Percentiles rank a stretch among this genome's conserved stretches.
These are phyloP conservation scores for Ascochyta viciae-villosae DNA, from an alignment of 2,329 filamentous ascomycete species.

Conservation along the genomic window DNA sequence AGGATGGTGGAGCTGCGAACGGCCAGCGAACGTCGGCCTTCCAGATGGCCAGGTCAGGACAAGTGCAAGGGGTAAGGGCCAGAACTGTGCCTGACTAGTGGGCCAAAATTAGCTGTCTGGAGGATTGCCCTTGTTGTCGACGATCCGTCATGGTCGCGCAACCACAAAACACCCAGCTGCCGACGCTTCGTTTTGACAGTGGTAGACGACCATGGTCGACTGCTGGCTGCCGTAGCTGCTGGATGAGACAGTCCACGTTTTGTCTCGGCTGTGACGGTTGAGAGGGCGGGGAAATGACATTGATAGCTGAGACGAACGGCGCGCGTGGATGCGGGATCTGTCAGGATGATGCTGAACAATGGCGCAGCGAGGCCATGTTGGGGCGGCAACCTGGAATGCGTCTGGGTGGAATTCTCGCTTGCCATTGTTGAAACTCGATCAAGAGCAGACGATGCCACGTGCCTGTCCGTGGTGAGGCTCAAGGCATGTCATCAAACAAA, in stretches of 20 bases:
- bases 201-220: slow-evolving; percentile 15
- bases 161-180: slow-evolving; percentile 2
- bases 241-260: slow-evolving; percentile 27
- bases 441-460: slow-evolving; percentile 9
- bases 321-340: slow-evolving; percentile 19
- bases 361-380: slow-evolving; percentile 11
- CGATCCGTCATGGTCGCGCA: slow-evolving; percentile 12
- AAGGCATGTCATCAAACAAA: slow-evolving; percentile 15
- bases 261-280: slow-evolving; percentile 17
- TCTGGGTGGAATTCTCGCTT: slow-evolving; percentile 11
- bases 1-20: slow-evolving; percentile 1
- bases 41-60: slow-evolving; percentile 6
- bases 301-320: slow-evolving; percentile 35
- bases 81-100: slow-evolving; percentile 14
- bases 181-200: slow-evolving; percentile 8
- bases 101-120: slow-evolving; percentile 14
- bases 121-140: slow-evolving; percentile 15
- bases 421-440: slow-evolving; percentile 8
- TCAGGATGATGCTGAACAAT: slow-evolving; percentile 21
- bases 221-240: slow-evolving; percentile 26
- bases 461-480: slow-evolving; percentile 8
- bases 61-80: slow-evolving; percentile 19
- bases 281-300: slow-evolving; percentile 19
- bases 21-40: slow-evolving; percentile 10
- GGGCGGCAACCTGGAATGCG: slow-evolving; percentile 13